Conservation (phyloP, 1,284 basidiomycete species). For the Microbotryum lychnidis-dioicae region DNA sequence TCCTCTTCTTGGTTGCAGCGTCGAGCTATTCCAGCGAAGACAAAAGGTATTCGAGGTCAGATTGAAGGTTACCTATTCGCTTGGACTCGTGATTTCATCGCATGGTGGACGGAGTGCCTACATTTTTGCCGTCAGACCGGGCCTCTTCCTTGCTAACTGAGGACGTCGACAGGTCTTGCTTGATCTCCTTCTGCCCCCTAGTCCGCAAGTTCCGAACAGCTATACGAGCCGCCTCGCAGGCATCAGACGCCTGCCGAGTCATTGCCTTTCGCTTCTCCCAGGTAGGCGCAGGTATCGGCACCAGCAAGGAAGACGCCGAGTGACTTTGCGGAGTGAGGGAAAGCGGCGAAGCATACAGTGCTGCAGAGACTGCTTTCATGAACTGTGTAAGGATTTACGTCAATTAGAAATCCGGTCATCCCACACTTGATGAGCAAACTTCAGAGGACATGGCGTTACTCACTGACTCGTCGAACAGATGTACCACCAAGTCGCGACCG, state of each 20-base stretch:
- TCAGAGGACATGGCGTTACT: neutral
- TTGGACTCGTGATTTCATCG: neutral
- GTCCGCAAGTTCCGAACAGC: constrained; percentile 24
- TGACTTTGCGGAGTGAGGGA: constrained; percentile 22
- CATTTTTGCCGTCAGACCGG: constrained; percentile 27
- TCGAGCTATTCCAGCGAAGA: constrained; percentile 25
- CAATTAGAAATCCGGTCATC: neutral
- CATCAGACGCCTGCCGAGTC: constrained; percentile 28
- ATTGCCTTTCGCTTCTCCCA: constrained; percentile 23
- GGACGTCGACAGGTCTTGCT: constrained; percentile 30
- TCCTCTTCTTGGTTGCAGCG: constrained; percentile 33
- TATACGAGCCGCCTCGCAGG: constrained; percentile 33
- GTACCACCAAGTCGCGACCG: constrained; percentile 26
- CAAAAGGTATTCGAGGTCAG: neutral
- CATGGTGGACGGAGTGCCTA: constrained; percentile 1
- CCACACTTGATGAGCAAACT: too few relatives aligned
- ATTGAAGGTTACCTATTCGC: neutral
- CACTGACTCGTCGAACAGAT: constrained; percentile 27
- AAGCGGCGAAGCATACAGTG: constrained; percentile 26
- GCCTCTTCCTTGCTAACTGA: constrained; percentile 30
- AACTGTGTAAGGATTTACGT: neutral
- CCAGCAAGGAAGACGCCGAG: constrained; percentile 15
- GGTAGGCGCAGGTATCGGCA: constrained; percentile 23
- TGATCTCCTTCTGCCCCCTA: constrained; percentile 35
- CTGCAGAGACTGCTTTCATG: constrained; percentile 24